These are phyloP conservation scores for Paramecium bursaria DNA, from an alignment of 73 alveolate genomes.

Conservation along the genomic window DNA sequence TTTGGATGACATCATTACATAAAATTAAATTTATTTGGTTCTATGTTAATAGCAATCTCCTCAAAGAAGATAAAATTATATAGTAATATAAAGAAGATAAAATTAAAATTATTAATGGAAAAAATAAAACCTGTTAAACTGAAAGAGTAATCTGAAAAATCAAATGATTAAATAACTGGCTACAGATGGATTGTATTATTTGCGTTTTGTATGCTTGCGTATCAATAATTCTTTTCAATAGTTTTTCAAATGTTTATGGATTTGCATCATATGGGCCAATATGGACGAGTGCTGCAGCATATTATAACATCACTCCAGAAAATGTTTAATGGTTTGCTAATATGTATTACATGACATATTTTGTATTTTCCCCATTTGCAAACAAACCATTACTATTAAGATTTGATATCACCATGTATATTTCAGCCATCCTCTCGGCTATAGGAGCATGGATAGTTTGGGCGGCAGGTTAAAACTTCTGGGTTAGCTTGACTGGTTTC, in stretches of 20 bases:
- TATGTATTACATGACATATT: slow-evolving; percentile 12
- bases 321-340: slow-evolving; percentile 10
- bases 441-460: slow-evolving; percentile 25
- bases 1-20: too few species aligned
- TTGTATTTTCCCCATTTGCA: slow-evolving; percentile 7
- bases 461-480: background rate
- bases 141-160: too few species aligned
- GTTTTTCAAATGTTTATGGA: slow-evolving; percentile 11
- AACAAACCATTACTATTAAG: slow-evolving; percentile 12
- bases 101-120: too few species aligned
- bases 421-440: background rate
- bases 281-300: background rate
- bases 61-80: too few species aligned
- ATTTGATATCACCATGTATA: background rate
- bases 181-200: slow-evolving; percentile 30
- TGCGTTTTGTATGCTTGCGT: slow-evolving; percentile 42
- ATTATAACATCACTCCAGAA: background rate
- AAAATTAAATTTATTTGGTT: too few species aligned
- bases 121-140: too few species aligned
- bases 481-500: background rate
- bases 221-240: too few species aligned
- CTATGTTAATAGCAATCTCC: too few species aligned
- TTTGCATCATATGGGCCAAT: slow-evolving; percentile 30
- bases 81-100: too few species aligned
- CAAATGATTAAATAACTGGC: too few species aligned